Conservation (phyloP, 805 yeast species). For the Starmerella vitae region DNA sequence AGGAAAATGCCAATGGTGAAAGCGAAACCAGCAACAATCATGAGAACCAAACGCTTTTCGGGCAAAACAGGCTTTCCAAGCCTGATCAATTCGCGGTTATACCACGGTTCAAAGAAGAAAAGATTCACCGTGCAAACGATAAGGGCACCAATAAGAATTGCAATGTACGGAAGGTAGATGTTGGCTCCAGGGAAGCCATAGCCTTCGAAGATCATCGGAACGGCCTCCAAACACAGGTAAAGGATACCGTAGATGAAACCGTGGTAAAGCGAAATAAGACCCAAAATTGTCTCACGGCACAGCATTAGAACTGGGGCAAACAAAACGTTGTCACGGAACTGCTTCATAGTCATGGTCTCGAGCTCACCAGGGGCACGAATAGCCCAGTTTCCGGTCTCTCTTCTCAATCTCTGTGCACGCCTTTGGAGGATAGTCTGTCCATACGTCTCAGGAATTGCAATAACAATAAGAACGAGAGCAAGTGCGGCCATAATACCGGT, state of each 20-base stretch:
- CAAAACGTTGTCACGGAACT: conserved; percentile 29
- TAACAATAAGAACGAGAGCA: conserved; percentile 29
- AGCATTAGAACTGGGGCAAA: conserved; percentile 27
- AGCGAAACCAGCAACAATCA: conserved; percentile 54
- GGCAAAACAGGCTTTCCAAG: conserved; percentile 51
- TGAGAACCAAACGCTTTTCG: conserved; percentile 64
- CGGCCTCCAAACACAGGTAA: conserved; percentile 30
- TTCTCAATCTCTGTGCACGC: conserved; percentile 51
- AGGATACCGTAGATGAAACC: conserved; percentile 32
- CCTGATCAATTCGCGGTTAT: conserved; percentile 33
- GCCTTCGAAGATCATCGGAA: conserved; percentile 34
- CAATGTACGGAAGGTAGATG: conserved; percentile 65
- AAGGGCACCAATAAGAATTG: conserved; percentile 57
- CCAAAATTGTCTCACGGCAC: conserved; percentile 28
- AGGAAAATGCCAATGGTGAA: conserved; percentile 74
- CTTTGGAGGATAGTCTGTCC: conserved; percentile 50
- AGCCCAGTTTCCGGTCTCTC: conserved; percentile 69
- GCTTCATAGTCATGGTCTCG: conserved; percentile 27
- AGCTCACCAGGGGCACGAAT: conserved; percentile 53
- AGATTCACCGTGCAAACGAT: conserved; percentile 44
- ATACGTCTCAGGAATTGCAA: conserved; percentile 56
- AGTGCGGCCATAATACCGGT: conserved; percentile 47
- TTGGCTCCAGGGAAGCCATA: conserved; percentile 51
- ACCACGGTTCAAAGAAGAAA: conserved; percentile 40
- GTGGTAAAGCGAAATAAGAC: conserved; percentile 29